Base-by-base conservation (phyloP, 1,284 basidiomycete species). In the Cryptococcus sp. region DNA sequence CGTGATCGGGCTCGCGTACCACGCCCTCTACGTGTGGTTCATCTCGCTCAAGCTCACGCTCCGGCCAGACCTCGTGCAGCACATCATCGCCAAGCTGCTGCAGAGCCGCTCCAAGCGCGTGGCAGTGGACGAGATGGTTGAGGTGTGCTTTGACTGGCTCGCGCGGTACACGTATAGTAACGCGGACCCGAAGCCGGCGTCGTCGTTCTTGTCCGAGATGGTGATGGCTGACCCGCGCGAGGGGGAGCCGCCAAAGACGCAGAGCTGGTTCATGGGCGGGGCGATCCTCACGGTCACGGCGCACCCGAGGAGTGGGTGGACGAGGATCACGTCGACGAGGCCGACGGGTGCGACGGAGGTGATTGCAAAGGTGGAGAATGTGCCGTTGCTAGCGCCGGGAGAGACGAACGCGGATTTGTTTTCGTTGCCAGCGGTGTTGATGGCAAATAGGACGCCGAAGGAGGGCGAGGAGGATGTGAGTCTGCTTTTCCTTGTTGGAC, bases 131-230 rank as follows among this genome's bases (percentile, higher is more conserved):
- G 91, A 91, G 64, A 87, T 89, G 46, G 92, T 92, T 0, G 91
- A 98, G 74, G 94, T 98, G 21, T 96, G 92, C 73, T 95, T 98
- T 70, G 96, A 99, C 76, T 98, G 95, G 89, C 82, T 99, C 7
- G 89, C 92, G 18, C 83, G 96, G 16, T 97, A 96, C 73, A 89
- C 95, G 0, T 97, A 95, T 70, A 91, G 88, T 21, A 94, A 89
- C 65, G 92, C 92, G 13, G 92, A 97, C 69, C 91, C 95, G 0
- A 85, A 90, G 50, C 92, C 94, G 0, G 85, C 89, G 1, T 83
- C 82, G 42, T 93, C 91, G 1, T 82, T 88, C 60, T 81, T 97
- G 57, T 85, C 83, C 65, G 87, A 92, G 45, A 72, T 81, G 59
- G 77, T 83, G 56, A 77, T 79, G 75, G 65, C 66, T 16, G 63